Conservation (phyloP, 108 stramenopile genomes). For the Fistulifera pelliculosa region DNA sequence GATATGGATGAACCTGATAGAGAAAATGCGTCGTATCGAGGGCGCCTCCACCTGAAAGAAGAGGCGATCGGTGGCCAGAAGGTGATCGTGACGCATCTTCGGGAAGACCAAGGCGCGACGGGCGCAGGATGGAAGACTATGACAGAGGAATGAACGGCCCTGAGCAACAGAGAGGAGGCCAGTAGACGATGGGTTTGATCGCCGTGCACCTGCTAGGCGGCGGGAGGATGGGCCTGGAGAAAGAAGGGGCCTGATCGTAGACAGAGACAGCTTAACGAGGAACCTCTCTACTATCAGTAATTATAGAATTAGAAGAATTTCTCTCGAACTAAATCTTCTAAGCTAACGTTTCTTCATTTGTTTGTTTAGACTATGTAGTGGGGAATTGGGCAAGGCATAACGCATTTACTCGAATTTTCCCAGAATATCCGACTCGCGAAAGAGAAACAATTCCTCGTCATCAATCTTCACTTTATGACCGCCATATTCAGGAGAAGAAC, state of each 20-base stretch:
- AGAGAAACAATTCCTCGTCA: conserved; percentile 87
- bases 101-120: conserved; percentile 4
- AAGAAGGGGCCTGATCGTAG: not conserved
- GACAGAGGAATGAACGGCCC: too few species aligned
- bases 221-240: not conserved
- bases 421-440: conserved; percentile 93
- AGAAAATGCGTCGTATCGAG: too few species aligned
- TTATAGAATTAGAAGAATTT: not conserved
- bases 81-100: not conserved
- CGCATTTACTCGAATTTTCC: conserved; percentile 85
- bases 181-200: too few species aligned
- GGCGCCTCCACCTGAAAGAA: too few species aligned
- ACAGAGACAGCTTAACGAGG: not conserved
- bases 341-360: too few species aligned
- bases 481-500: conserved; percentile 96
- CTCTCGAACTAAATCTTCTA: not conserved
- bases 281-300: not conserved
- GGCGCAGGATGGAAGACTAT: too few species aligned
- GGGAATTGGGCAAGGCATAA: too few species aligned
- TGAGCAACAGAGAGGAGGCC: too few species aligned
- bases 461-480: conserved; percentile 84
- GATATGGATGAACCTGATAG: too few species aligned
- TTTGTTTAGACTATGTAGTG: too few species aligned
- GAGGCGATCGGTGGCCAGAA: too few species aligned
- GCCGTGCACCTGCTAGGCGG: not conserved